Evolutionary conservation across 768 basidiomycete species (phyloP).

Genomic region (Lentinula guzmanii): DNA sequence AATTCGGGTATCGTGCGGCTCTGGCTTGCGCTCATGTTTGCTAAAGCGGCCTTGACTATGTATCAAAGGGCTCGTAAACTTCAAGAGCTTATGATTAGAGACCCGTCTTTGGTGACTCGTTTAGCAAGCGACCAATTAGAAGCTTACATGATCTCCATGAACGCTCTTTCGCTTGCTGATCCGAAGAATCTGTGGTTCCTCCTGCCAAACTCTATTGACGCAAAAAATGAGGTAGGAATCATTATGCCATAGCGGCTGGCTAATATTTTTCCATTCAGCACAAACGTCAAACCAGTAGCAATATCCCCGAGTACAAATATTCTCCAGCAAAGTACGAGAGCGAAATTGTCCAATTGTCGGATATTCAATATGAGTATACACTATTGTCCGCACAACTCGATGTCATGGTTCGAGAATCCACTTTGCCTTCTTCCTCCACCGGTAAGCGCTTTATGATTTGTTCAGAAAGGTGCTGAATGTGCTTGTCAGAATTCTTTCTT

Average conservation of each 20-base stretch:
- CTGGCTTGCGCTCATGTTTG: not conserved
- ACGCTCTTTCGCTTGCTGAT: conserved; percentile 80
- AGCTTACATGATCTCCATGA: conserved; percentile 82
- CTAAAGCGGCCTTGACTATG: conserved; percentile 83
- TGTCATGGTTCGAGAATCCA: conserved; percentile 62
- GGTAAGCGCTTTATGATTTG: conserved; percentile 39
- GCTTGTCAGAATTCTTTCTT: conserved; percentile 42
- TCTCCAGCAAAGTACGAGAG: conserved; percentile 56
- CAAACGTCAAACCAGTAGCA: conserved; percentile 60
- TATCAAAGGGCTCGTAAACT: conserved; percentile 86
- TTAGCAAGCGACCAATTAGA: conserved; percentile 67
- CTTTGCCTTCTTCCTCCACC: conserved; percentile 44
- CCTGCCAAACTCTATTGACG: conserved; percentile 48
- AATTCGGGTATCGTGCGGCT: conserved; percentile 7
- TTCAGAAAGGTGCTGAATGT: conserved; percentile 11
- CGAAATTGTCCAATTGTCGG: conserved; percentile 74
- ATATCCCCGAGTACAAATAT: conserved; percentile 75
- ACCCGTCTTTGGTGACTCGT: conserved; percentile 31
- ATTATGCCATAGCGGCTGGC: conserved; percentile 9
- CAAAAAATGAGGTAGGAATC: conserved; percentile 40
- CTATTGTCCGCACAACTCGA: conserved; percentile 74
- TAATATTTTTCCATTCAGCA: conserved; percentile 36
- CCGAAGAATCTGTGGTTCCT: conserved; percentile 79
- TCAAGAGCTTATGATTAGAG: conserved; percentile 41
- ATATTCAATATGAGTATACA: conserved; percentile 75